phyloP scores from a whole-genome alignment of 495 filamentous ascomycete species.

The Chaetomium fimeti region DNA sequence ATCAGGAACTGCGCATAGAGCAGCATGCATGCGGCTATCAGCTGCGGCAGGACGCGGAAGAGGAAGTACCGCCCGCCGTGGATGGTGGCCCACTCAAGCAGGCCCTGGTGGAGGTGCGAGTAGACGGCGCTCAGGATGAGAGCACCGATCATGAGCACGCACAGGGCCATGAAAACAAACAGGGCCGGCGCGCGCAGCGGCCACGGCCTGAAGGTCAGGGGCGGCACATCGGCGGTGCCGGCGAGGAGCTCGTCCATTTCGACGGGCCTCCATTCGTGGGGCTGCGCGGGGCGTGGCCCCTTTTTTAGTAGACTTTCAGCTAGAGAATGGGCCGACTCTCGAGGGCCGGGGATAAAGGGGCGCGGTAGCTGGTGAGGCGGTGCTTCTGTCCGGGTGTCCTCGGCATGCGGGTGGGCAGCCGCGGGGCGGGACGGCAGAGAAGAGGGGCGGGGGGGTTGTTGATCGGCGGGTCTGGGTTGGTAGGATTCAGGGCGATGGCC shows the following conservation, averaged over 20 bases:
- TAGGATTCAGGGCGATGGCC: constrained; percentile 14
- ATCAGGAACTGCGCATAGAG: constrained; percentile 74
- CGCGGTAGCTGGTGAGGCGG: constrained; percentile 10
- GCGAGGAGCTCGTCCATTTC: constrained; percentile 25
- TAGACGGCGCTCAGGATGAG: constrained; percentile 73
- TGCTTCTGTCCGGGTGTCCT: not conserved
- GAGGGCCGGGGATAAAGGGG: constrained; percentile 21
- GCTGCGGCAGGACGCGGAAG: constrained; percentile 77
- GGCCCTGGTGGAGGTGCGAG: constrained; percentile 60
- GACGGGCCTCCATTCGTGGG: constrained; percentile 35
- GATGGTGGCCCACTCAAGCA: constrained; percentile 63
- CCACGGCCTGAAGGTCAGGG: constrained; percentile 63
- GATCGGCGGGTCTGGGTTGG: constrained; percentile 4
- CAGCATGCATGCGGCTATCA: constrained; percentile 69
- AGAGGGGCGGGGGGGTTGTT: not conserved
- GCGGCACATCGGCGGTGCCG: constrained; percentile 36
- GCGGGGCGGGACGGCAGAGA: not conserved
- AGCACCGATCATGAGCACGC: constrained; percentile 67
- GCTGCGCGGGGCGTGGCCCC: constrained; percentile 25
- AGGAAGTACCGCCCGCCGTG: constrained; percentile 77
- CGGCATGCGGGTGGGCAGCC: constrained; percentile 3
- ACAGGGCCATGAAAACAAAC: constrained; percentile 55
- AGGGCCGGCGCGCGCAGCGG: constrained; percentile 65
- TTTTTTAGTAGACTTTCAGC: constrained; percentile 33
- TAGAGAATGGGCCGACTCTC: constrained; percentile 34